Base-by-base conservation (phyloP, 2,329 filamentous ascomycete species). In the Fusarium zealandicum region DNA sequence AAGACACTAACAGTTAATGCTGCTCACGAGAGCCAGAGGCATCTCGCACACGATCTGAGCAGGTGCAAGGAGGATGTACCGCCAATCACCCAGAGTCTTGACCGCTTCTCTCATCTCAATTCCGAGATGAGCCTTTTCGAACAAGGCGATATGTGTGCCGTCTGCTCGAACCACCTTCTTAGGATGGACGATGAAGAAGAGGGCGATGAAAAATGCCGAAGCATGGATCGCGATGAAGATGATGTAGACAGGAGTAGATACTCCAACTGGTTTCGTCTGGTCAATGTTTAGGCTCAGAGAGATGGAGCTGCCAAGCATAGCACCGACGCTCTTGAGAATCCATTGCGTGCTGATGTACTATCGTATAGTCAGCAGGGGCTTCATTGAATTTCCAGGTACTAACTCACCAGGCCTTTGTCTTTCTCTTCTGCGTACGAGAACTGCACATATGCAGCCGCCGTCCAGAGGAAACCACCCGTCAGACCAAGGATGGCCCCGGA, bases 401-500 rank as follows among this genome's bases (percentile, higher is more conserved):
- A 5, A 28, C 39, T 13, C 14, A 28, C 22, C 5, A 28, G 28
- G 11, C 39, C 51, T 47, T 59, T 59, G 22, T 55, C 42, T 13
- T 41, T 43, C 32, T 55, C 51, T 2, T 39, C 42, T 1, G 56
- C 51, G 20, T 59, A 59, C 2, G 51, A 38, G 40, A 41, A 48
- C 16, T 47, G 42, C 6, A 51, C 42, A 38, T 48, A 51, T 4
- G 44, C 51, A 3, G 47, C 43, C 3, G 44, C 14, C 10, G 55
- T 50, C 68, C 64, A 63, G 11, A 66, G 42, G 6, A 55, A 48
- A n/a, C 54, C 59, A 11, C 43, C 46, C 0, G 56, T 58, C 3
- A 65, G 25, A 17, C 61, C 61, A 6, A 61, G 53, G 8, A 63
- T 30, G n/a, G 43, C 55, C 4, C 64, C 62, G 4, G 53, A 50